A percentile compares a stretch with the other conserved stretches of the same genome.
These are phyloP conservation scores for Solanum corneliomulleri DNA, from an alignment of 257 asterid species.

Conservation along the genomic window DNA sequence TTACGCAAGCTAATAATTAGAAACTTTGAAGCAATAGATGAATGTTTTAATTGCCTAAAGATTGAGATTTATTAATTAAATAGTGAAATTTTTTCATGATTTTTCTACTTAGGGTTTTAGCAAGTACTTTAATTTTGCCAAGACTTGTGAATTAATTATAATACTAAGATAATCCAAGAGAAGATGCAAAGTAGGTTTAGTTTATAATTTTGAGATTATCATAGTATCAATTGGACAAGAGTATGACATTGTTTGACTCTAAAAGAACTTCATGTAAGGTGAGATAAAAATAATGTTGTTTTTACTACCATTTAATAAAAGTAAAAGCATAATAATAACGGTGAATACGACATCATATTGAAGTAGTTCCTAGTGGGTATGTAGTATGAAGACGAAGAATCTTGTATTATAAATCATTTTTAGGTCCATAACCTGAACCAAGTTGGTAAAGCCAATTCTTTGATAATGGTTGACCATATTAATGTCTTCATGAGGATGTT, in stretches of 20 bases:
- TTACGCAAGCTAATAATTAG: background rate
- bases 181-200: background rate
- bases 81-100: background rate
- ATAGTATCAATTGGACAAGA: background rate
- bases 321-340: background rate
- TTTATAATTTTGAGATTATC: background rate
- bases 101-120: background rate
- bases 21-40: background rate
- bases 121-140: background rate
- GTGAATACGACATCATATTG: background rate
- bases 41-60: background rate
- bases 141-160: background rate
- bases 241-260: background rate
- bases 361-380: background rate
- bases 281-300: background rate
- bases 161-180: background rate
- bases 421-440: background rate
- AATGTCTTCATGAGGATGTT: background rate
- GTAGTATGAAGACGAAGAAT: background rate
- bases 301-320: background rate
- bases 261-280: background rate
- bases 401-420: background rate
- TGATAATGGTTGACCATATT: background rate
- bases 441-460: background rate
- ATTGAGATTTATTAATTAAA: background rate